Conservation (phyloP, 73 alveolate species). For the Paramecium octaurelia region DNA sequence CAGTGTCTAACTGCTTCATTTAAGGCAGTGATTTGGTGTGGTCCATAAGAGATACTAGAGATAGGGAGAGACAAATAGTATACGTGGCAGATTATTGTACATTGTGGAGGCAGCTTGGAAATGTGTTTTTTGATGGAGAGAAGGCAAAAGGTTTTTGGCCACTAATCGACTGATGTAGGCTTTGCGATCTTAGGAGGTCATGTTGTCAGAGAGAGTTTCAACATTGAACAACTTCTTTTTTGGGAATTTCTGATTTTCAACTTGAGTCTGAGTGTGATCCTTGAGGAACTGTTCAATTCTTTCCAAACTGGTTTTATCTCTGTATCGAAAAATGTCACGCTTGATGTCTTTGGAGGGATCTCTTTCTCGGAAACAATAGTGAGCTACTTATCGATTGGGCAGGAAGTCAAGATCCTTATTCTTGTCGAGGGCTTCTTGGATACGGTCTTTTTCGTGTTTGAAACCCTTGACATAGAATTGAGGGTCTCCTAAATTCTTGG, state of each 20-base stretch:
- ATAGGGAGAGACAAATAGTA: background rate
- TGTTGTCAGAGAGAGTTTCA: slow-evolving; percentile 53
- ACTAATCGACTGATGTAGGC: slow-evolving; percentile 38
- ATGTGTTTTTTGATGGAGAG: slow-evolving; percentile 61
- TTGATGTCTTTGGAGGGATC: slow-evolving; percentile 46
- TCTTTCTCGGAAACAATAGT: slow-evolving; percentile 54
- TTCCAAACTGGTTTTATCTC: slow-evolving; percentile 54
- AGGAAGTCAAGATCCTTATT: slow-evolving; percentile 59
- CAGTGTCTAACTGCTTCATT: background rate
- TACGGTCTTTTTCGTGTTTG: slow-evolving; percentile 64
- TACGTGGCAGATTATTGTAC: slow-evolving; percentile 57
- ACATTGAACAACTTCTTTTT: slow-evolving; percentile 8
- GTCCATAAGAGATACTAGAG: slow-evolving; percentile 34
- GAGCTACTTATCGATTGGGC: slow-evolving; percentile 55
- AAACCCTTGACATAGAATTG: slow-evolving; percentile 60
- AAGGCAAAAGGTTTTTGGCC: slow-evolving; percentile 58
- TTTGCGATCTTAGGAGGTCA: slow-evolving; percentile 49
- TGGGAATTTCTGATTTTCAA: slow-evolving; percentile 44
- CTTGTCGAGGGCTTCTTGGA: slow-evolving; percentile 48
- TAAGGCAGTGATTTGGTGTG: slow-evolving; percentile 4
- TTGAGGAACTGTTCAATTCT: slow-evolving; percentile 56
- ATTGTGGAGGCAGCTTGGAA: slow-evolving; percentile 63
- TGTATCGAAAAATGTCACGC: slow-evolving; percentile 51
- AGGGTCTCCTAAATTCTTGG: slow-evolving; percentile 53
- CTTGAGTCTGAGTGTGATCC: slow-evolving; percentile 58